Percentiles rank a stretch among this genome's conserved stretches.
phyloP scores from a whole-genome alignment of 2,329 filamentous ascomycete genomes.

The Orbilia quercus region DNA sequence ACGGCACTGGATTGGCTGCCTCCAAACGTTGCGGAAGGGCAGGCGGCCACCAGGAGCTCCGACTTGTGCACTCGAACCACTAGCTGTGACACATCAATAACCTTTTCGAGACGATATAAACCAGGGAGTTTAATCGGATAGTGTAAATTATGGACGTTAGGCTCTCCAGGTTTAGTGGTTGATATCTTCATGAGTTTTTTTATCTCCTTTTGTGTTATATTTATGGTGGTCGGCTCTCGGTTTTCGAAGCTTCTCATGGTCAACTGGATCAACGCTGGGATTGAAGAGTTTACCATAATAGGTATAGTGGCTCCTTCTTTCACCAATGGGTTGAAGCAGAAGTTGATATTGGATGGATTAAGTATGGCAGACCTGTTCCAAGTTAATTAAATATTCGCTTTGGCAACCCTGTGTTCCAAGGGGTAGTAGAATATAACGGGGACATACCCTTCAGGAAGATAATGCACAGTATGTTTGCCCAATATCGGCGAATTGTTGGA shows the following conservation, averaged over 20 bases:
- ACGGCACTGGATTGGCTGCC: slow-evolving; percentile 66
- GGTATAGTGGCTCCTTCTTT: slow-evolving; percentile 75
- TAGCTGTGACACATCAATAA: slow-evolving; percentile 92
- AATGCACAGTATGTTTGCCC: slow-evolving; percentile 97
- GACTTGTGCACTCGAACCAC: slow-evolving; percentile 82
- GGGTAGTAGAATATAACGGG: background rate
- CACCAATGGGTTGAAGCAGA: slow-evolving; percentile 76
- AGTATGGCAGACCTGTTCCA: slow-evolving; percentile 77
- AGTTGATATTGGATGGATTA: slow-evolving; percentile 82
- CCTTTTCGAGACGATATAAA: slow-evolving; percentile 83
- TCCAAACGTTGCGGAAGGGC: slow-evolving; percentile 81
- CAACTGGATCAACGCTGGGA: slow-evolving; percentile 88
- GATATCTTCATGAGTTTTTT: slow-evolving; percentile 78
- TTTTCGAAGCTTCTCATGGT: slow-evolving; percentile 85
- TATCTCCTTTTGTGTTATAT: slow-evolving; percentile 78
- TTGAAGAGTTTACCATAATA: slow-evolving; percentile 92
- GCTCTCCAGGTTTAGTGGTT: slow-evolving; percentile 68
- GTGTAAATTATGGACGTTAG: slow-evolving; percentile 74
- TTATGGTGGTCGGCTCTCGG: slow-evolving; percentile 81
- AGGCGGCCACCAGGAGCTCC: slow-evolving; percentile 85
- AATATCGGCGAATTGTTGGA: slow-evolving; percentile 94
- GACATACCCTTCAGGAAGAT: slow-evolving; percentile 85
- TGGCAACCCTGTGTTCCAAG: background rate
- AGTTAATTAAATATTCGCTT: slow-evolving; percentile 7
- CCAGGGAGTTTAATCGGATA: slow-evolving; percentile 86